phyloP scores from a whole-genome alignment of 129 eudicot species.

The Escallonia rubra region DNA sequence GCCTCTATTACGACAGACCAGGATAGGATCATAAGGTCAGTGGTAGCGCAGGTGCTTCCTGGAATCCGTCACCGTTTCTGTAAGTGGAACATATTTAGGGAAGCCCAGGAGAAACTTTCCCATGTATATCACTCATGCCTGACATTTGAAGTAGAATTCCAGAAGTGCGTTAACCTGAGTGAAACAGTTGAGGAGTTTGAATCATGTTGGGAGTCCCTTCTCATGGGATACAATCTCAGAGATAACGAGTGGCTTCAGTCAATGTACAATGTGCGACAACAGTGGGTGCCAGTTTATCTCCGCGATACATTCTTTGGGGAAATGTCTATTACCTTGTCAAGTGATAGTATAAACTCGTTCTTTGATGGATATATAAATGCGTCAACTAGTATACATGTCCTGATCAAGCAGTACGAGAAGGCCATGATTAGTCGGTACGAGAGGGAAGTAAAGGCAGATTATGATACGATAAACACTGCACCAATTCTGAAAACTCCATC shows the following conservation, averaged over 20 bases:
- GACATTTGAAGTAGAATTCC: slow-evolving; percentile 36
- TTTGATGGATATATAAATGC: slow-evolving; percentile 48
- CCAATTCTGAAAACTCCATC: slow-evolving; percentile 40
- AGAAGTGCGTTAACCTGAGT: slow-evolving; percentile 34
- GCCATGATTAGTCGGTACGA: slow-evolving; percentile 39
- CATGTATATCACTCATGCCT: slow-evolving; percentile 28
- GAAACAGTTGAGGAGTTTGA: slow-evolving; percentile 39
- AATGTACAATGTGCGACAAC: slow-evolving; percentile 30
- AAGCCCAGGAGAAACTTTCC: slow-evolving; percentile 41
- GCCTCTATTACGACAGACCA: slow-evolving; percentile 43
- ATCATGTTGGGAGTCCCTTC: slow-evolving; percentile 37
- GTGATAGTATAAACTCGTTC: slow-evolving; percentile 40
- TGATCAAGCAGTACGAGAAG: slow-evolving; percentile 37
- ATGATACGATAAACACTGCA: slow-evolving; percentile 31
- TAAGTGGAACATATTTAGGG: slow-evolving; percentile 46
- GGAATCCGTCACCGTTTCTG: slow-evolving; percentile 44
- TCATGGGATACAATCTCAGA: slow-evolving; percentile 22
- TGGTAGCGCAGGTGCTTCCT: slow-evolving; percentile 30
- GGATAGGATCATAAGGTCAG: slow-evolving; percentile 38
- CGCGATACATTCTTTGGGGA: slow-evolving; percentile 44
- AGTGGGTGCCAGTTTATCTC: slow-evolving; percentile 44
- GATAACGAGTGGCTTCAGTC: slow-evolving; percentile 40
- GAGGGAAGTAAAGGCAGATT: slow-evolving; percentile 51
- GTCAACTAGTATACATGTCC: slow-evolving; percentile 30
- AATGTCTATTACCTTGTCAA: slow-evolving; percentile 31